Percentiles rank a stretch among this genome's conserved stretches.
phyloP scores from a whole-genome alignment of 805 yeast species.

The Lipomyces starkeyi region DNA sequence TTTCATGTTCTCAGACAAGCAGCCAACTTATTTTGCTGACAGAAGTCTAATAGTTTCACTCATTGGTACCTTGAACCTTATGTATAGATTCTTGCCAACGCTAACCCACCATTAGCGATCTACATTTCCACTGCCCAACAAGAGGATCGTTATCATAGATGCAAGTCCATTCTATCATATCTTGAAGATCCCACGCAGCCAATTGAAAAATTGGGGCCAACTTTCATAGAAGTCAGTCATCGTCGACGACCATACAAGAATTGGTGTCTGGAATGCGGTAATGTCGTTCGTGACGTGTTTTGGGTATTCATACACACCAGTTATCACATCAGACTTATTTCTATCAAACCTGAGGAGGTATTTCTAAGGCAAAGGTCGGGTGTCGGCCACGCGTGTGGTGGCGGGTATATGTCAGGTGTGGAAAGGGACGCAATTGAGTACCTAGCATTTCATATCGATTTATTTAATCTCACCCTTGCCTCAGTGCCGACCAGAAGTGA shows the following conservation, averaged over 20 bases:
- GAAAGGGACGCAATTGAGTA: slow-evolving; percentile 32
- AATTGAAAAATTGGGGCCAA: slow-evolving; percentile 11
- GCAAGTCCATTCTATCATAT: slow-evolving; percentile 13
- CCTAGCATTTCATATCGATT: slow-evolving; percentile 30
- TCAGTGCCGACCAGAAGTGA: slow-evolving; percentile 6
- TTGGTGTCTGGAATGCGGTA: slow-evolving; percentile 26
- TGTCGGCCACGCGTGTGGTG: neutral
- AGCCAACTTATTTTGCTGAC: slow-evolving; percentile 25
- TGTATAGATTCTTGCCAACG: neutral
- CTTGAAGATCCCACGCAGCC: slow-evolving; percentile 20
- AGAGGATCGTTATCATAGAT: slow-evolving; percentile 13
- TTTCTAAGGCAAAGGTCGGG: neutral
- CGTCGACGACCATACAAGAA: slow-evolving; percentile 25
- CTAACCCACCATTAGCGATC: neutral
- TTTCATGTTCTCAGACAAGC: slow-evolving; percentile 26
- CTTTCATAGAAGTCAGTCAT: slow-evolving; percentile 27
- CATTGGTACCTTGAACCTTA: neutral
- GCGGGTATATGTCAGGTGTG: slow-evolving; percentile 1
- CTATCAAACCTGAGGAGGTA: neutral
- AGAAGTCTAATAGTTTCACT: slow-evolving; percentile 18
- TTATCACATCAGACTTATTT: slow-evolving; percentile 9
- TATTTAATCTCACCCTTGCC: slow-evolving; percentile 22
- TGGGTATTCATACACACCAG: slow-evolving; percentile 28
- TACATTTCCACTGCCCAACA: slow-evolving; percentile 8
- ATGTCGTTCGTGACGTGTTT: slow-evolving; percentile 28